phyloP scores from a whole-genome alignment of 2,329 filamentous ascomycete genomes.

The Aspergillus texensis region DNA sequence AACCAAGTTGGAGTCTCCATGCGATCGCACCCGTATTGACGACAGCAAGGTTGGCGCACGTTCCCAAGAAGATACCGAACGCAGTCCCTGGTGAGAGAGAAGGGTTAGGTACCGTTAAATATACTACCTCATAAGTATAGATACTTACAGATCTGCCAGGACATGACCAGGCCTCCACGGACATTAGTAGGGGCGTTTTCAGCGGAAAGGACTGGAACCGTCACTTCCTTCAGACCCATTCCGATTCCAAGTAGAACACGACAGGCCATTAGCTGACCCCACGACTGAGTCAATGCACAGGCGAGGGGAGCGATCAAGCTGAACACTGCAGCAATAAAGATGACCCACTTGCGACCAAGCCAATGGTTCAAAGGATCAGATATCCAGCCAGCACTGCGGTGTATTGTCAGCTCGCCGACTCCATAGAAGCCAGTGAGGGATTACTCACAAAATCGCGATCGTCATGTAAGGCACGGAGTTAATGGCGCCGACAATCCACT shows the following conservation, averaged over 20 bases:
- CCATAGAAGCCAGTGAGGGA: rapidly evolving
- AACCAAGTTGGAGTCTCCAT: conserved; percentile 67
- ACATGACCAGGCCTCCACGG: conserved; percentile 60
- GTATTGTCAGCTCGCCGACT: conserved; percentile 34
- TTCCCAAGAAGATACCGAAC: conserved; percentile 69
- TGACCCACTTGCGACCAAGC: conserved; percentile 64
- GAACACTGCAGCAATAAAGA: conserved; percentile 65
- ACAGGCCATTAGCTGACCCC: conserved; percentile 59
- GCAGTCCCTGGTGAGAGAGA: conserved; percentile 42
- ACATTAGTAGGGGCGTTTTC: conserved; percentile 59
- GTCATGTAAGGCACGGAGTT: conserved; percentile 50
- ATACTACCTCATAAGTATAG: neutral
- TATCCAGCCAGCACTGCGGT: conserved; percentile 61
- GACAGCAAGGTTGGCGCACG: conserved; percentile 66
- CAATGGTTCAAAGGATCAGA: conserved; percentile 65
- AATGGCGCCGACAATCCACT: conserved; percentile 66
- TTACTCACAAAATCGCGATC: neutral
- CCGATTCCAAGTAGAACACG: conserved; percentile 63
- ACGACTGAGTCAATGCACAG: conserved; percentile 61
- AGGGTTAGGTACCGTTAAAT: neutral
- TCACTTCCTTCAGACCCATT: conserved; percentile 63
- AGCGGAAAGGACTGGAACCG: conserved; percentile 57
- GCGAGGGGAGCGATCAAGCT: conserved; percentile 70
- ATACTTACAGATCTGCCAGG: conserved; percentile 50
- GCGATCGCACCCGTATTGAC: conserved; percentile 60